Evolutionary conservation across 441 rosid species (phyloP).

Genomic region (Pelargonium fulgidum): DNA sequence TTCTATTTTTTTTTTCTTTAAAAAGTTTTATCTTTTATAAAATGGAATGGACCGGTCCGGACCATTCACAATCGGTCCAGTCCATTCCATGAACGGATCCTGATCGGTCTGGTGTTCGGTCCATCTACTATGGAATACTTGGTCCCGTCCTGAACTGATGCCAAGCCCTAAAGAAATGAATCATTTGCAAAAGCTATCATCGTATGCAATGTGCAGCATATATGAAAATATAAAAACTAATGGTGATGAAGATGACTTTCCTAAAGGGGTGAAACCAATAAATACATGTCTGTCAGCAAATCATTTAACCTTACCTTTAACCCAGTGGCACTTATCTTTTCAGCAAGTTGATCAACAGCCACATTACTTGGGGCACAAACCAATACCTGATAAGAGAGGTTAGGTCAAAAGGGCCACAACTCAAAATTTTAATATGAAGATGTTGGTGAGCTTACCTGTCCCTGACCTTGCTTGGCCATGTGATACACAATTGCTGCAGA

Average conservation of each 20-base stretch:
- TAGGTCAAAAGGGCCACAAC: neutral
- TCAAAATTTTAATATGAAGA: constrained; percentile 7
- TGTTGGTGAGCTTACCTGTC: constrained; percentile 50
- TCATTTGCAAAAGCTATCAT: neutral
- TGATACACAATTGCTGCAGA: constrained; percentile 99
- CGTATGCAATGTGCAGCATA: neutral
- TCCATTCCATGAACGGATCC: too few species aligned
- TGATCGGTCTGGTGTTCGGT: too few species aligned
- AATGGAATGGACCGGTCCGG: too few species aligned
- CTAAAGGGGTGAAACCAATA: neutral
- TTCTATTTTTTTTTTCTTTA: too few species aligned
- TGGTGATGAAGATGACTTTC: neutral
- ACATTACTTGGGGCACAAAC: constrained; percentile 99
- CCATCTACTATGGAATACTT: too few species aligned
- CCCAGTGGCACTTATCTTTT: constrained; percentile 97
- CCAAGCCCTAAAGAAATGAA: neutral
- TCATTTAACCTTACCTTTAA: constrained; percentile 53
- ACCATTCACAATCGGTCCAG: too few species aligned
- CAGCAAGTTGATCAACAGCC: constrained; percentile 98
- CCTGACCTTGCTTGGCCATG: constrained; percentile 99
- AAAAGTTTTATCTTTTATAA: too few species aligned
- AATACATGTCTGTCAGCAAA: neutral
- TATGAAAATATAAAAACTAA: too few species aligned
- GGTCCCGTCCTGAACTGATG: too few species aligned
- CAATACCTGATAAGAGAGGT: constrained; percentile 36